Evolutionary conservation across 1,284 basidiomycete species (phyloP).

Genomic region (Apiotrichum brassicae): DNA sequence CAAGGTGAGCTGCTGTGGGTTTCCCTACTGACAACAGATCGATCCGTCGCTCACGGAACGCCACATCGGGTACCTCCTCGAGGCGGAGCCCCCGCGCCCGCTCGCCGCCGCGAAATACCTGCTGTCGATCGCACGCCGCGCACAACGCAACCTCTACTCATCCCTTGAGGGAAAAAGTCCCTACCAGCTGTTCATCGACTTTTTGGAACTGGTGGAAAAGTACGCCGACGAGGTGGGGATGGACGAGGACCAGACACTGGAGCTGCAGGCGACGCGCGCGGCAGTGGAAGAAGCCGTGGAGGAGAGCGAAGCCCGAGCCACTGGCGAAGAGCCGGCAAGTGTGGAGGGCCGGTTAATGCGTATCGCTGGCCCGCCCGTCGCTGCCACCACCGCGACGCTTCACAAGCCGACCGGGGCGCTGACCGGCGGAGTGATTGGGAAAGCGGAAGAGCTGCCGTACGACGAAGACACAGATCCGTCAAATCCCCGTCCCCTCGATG

Average conservation of each 20-base stretch:
- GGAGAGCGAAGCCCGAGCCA: conserved; percentile 31
- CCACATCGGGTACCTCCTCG: conserved; percentile 70
- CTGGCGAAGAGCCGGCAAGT: conserved; percentile 49
- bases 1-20: conserved; percentile 43
- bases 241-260: conserved; percentile 66
- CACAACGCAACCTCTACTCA: conserved; percentile 71
- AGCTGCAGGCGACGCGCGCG: conserved; percentile 43
- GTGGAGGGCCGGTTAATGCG: conserved; percentile 62
- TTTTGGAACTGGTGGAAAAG: conserved; percentile 84
- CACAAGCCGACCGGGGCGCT: conserved; percentile 23
- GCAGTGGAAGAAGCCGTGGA: conserved; percentile 50
- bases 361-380: conserved; percentile 63
- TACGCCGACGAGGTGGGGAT: conserved; percentile 90
- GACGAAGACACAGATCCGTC: conserved; percentile 76
- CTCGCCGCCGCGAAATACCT: conserved; percentile 91
- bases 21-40: conserved; percentile 44
- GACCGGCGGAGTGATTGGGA: conserved; percentile 36
- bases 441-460: conserved; percentile 54
- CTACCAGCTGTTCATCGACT: conserved; percentile 88
- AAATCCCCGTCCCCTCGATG: conserved; percentile 69
- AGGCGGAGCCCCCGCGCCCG: conserved; percentile 66
- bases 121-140: conserved; percentile 73
- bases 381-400: conserved; percentile 26
- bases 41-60: conserved; percentile 81
- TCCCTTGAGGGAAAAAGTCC: conserved; percentile 93